phyloP scores from a whole-genome alignment of 1,284 basidiomycete species.

The Puccinia hordei region DNA sequence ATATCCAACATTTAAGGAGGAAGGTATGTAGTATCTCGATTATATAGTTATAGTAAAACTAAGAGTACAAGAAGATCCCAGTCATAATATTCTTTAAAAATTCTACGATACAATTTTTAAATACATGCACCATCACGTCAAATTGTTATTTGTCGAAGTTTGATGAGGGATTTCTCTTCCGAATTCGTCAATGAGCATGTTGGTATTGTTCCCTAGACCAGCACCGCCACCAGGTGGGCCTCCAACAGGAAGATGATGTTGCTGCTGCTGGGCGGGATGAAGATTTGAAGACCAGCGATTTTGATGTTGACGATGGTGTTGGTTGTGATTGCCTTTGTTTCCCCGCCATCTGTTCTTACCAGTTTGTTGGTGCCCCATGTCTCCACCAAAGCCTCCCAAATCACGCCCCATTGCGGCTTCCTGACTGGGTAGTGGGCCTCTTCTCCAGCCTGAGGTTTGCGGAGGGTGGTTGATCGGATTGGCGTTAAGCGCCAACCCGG shows the following conservation, averaged over 20 bases:
- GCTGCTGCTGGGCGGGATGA: conserved; percentile 9
- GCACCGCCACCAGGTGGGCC: not conserved
- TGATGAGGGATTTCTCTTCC: conserved; percentile 22
- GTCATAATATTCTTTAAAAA: not conserved
- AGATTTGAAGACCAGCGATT: not conserved
- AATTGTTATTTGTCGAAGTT: not conserved
- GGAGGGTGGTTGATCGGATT: not conserved
- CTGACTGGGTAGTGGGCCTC: conserved; percentile 43
- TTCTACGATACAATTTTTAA: not conserved
- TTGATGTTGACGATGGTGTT: conserved; percentile 29
- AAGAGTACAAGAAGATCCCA: not conserved
- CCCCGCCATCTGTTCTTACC: conserved; percentile 33
- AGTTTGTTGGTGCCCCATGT: conserved; percentile 5
- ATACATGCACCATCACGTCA: not conserved
- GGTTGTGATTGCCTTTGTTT: conserved; percentile 17
- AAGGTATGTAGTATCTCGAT: no score
- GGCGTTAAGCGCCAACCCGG: conserved; percentile 31
- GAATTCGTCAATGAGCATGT: conserved; percentile 14
- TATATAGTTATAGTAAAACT: conserved; percentile 9
- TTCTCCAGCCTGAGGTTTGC: conserved; percentile 31
- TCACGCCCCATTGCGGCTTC: conserved; percentile 49
- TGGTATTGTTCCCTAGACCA: not conserved
- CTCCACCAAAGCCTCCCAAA: conserved; percentile 30
- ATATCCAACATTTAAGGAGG: no score
- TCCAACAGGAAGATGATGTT: not conserved